These are phyloP conservation scores for Saccharomyces hybrid DNA, from an alignment of 1,139 yeast genomes.

Conservation along the genomic window DNA sequence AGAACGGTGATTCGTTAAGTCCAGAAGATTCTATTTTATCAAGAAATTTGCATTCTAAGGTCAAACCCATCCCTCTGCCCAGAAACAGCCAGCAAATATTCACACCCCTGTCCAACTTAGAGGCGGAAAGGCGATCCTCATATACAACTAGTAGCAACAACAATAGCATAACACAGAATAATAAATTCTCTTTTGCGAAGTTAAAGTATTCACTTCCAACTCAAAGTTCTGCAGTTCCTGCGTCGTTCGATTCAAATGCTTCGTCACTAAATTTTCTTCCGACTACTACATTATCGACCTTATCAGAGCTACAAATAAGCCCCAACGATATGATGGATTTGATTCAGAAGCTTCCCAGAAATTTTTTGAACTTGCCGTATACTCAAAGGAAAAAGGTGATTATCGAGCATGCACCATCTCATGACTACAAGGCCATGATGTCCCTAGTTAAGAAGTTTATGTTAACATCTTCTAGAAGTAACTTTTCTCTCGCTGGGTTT, in stretches of 20 bases:
- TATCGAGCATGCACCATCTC: constrained; percentile 47
- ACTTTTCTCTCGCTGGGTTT: constrained; percentile 12
- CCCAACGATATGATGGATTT: constrained; percentile 23
- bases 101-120: constrained; percentile 15
- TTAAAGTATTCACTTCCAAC: constrained; percentile 3
- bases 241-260: constrained; percentile 13
- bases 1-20: constrained; percentile 7
- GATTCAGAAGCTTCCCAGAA: constrained; percentile 44
- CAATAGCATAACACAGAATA: constrained; percentile 2
- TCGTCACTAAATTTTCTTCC: constrained; percentile 16
- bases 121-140: constrained; percentile 13
- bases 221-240: constrained; percentile 11
- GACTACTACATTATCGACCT: constrained; percentile 10
- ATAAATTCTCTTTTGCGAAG: constrained; percentile 2
- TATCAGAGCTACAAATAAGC: constrained; percentile 15
- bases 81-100: constrained; percentile 9
- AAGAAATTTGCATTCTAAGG: constrained; percentile 26
- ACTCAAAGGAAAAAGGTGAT: constrained; percentile 58
- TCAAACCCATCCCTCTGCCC: constrained; percentile 31
- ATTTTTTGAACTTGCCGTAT: constrained; percentile 59
- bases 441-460: constrained; percentile 29
- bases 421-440: constrained; percentile 37
- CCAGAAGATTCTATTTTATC: constrained; percentile 13
- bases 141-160: constrained; percentile 6
- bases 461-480: constrained; percentile 23